Evolutionary conservation across 306 rosid species (phyloP).

Genomic region (Dryas drummondii): DNA sequence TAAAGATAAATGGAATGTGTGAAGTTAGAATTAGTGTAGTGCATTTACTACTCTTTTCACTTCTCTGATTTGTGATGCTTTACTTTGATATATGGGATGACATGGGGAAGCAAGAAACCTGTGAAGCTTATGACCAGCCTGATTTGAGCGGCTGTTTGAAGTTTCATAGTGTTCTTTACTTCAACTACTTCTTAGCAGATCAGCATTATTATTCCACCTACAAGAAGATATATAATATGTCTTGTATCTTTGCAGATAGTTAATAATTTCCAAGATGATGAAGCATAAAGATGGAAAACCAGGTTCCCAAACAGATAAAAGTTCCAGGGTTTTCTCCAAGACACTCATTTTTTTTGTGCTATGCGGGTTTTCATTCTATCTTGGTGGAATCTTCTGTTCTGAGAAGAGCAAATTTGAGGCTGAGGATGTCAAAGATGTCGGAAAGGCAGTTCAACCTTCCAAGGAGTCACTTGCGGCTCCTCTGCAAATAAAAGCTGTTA

Average conservation of each 20-base stretch:
- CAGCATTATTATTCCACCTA: neutral
- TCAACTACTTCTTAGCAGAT: neutral
- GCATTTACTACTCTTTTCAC: conserved; percentile 1
- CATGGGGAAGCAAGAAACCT: neutral
- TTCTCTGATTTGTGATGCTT: neutral
- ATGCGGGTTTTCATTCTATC: conserved; percentile 81
- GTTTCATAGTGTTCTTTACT: neutral
- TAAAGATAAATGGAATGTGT: neutral
- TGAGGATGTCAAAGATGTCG: conserved; percentile 30
- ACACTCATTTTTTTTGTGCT: conserved; percentile 50
- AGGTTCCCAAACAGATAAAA: conserved; percentile 47
- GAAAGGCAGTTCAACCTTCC: conserved; percentile 41
- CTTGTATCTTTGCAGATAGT: conserved; percentile 47
- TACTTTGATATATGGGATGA: neutral
- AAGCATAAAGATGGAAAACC: conserved; percentile 93
- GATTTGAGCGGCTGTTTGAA: neutral
- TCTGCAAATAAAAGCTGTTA: conserved; percentile 48
- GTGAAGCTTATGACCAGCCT: neutral
- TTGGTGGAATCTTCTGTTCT: conserved; percentile 75
- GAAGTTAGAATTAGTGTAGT: neutral
- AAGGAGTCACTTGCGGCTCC: conserved; percentile 42
- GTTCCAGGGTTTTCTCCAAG: conserved; percentile 44
- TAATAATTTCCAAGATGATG: conserved; percentile 47
- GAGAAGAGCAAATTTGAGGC: conserved; percentile 38
- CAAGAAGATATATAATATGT: conserved; percentile 5